Conservation (phyloP, 495 filamentous ascomycete genomes). For the Bacidia gigantensis region DNA sequence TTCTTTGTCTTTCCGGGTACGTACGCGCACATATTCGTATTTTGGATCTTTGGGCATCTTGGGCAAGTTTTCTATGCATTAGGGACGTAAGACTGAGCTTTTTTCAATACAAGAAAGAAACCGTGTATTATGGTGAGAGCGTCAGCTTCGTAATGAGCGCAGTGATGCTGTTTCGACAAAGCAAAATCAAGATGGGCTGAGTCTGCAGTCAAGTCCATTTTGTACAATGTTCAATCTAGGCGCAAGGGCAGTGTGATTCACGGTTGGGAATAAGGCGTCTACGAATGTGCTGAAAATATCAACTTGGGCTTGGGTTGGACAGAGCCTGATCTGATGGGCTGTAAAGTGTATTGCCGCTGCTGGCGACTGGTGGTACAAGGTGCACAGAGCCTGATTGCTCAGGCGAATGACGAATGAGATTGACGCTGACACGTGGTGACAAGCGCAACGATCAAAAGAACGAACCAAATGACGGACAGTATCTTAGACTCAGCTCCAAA, state of each 20-base stretch:
- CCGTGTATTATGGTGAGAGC: neutral
- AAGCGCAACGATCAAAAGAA: neutral
- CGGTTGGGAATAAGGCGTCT: neutral
- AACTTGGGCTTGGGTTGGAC: neutral
- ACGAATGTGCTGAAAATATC: neutral
- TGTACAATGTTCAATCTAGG: neutral
- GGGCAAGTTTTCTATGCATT: constrained; percentile 1
- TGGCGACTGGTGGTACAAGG: constrained; percentile 3
- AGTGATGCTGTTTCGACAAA: too few relatives aligned
- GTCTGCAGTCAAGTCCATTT: neutral
- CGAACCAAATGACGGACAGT: too few relatives aligned
- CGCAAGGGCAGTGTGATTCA: neutral
- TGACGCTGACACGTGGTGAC: neutral
- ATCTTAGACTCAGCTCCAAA: too few relatives aligned
- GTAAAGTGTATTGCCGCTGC: constrained; percentile 1
- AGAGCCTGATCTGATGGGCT: neutral
- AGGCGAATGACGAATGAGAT: neutral
- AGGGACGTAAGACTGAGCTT: neutral
- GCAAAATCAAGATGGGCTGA: too few relatives aligned
- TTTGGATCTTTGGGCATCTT: constrained; percentile 13
- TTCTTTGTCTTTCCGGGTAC: constrained; percentile 12
- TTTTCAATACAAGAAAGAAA: neutral
- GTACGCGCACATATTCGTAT: constrained; percentile 9
- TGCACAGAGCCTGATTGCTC: constrained; percentile 1
- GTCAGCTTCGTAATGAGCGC: neutral